Conservation (phyloP, 2,329 filamentous ascomycete species). For the Fusarium tanahbumbuense region DNA sequence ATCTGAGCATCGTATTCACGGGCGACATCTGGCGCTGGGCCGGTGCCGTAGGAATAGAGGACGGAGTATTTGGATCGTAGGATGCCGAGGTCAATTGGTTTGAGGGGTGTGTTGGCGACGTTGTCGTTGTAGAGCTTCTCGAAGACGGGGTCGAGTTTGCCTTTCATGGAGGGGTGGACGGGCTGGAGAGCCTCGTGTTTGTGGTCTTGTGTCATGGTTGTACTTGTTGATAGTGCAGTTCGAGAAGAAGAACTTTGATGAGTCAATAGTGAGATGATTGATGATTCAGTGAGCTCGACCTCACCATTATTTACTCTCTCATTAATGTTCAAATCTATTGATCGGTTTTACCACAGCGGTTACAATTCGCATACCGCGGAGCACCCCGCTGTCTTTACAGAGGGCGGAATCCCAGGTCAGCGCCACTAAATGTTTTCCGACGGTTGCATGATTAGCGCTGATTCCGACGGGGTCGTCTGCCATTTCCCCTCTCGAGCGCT, state of each 20-base stretch:
- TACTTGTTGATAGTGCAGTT: neutral
- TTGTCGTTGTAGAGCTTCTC: conserved; percentile 61
- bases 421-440: conserved; percentile 3
- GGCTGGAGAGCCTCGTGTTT: conserved; percentile 60
- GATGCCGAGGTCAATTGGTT: conserved; percentile 54
- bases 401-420: neutral
- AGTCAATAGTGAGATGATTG: neutral
- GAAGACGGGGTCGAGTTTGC: conserved; percentile 60
- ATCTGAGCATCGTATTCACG: conserved; percentile 53
- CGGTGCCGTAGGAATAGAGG: conserved; percentile 59
- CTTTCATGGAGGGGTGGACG: conserved; percentile 59
- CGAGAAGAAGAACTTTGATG: no score
- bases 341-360: no score
- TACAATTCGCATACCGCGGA: neutral
- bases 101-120: conserved; percentile 54
- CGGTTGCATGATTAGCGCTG: conserved; percentile 11
- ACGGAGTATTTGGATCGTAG: conserved; percentile 57
- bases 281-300: neutral
- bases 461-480: neutral
- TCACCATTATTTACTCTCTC: neutral
- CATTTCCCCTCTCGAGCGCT: neutral
- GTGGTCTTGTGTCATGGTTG: conserved; percentile 17
- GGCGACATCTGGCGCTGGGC: conserved; percentile 55
- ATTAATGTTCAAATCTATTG: neutral
- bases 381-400: conserved; percentile 1